Conservation (phyloP, 768 basidiomycete species). For the Pulveroboletus frians region DNA sequence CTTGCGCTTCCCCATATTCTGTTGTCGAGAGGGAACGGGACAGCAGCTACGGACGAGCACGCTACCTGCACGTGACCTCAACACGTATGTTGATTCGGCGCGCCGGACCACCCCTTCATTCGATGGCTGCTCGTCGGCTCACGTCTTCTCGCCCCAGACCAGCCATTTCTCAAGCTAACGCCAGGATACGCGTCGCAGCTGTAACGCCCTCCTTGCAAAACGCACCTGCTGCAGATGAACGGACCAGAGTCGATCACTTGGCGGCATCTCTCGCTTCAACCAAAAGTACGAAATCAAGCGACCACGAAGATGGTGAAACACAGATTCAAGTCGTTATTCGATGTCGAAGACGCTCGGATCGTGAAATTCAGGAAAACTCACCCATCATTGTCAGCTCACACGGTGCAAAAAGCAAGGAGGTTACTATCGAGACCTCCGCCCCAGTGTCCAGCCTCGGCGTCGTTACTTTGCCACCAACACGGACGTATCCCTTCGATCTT, state of each 20-base stretch:
- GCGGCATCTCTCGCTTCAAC: conserved; percentile 23
- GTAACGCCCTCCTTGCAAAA: conserved; percentile 28
- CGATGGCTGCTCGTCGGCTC: conserved; percentile 64
- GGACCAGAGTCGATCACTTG: conserved; percentile 12
- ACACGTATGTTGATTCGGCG: conserved; percentile 30
- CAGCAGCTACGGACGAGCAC: too few relatives aligned
- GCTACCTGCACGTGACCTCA: conserved; percentile 29
- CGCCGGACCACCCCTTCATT: conserved; percentile 18
- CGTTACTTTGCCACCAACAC: conserved; percentile 65
- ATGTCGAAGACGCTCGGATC: conserved; percentile 79
- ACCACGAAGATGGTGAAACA: conserved; percentile 51
- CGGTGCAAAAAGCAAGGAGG: conserved; percentile 68
- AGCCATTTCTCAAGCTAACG: conserved; percentile 27
- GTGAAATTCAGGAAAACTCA: conserved; percentile 80
- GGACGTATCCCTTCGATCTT: conserved; percentile 90
- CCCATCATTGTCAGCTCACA: conserved; percentile 80
- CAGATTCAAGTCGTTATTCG: conserved; percentile 94
- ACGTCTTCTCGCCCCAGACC: conserved; percentile 42
- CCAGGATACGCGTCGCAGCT: conserved; percentile 44
- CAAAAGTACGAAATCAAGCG: conserved; percentile 25
- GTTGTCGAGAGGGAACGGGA: background rate
- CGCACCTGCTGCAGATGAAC: conserved; percentile 23
- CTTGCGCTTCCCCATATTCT: conserved; percentile 80
- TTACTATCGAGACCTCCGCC: conserved; percentile 75
- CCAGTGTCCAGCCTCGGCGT: conserved; percentile 69